Evolutionary conservation across 1,284 basidiomycete genomes (phyloP).

Genomic region (Ceratobasidium sp.): DNA sequence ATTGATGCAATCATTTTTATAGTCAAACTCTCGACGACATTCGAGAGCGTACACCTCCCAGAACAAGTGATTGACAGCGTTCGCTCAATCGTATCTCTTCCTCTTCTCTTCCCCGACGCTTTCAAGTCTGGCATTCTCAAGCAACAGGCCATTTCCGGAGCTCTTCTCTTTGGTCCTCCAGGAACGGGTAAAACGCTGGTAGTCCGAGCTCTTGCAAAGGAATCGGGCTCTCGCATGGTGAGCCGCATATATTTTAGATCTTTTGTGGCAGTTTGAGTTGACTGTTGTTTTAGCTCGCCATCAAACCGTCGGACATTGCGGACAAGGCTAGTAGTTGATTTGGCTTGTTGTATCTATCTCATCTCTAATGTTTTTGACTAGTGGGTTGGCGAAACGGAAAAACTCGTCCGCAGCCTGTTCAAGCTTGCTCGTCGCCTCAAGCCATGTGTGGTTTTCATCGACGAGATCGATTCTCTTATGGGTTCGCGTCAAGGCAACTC

Average conservation of each 20-base stretch:
- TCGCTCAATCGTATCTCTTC: conserved; percentile 89
- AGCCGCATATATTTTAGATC: too few species aligned
- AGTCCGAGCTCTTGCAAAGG: conserved; percentile 90
- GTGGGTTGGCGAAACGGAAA: conserved; percentile 96
- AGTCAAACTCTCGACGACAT: conserved; percentile 81
- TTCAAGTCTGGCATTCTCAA: conserved; percentile 93
- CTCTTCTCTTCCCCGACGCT: conserved; percentile 87
- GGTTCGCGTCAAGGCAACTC: conserved; percentile 85
- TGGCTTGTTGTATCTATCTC: neutral
- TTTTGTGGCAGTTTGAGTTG: too few species aligned
- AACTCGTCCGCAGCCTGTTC: conserved; percentile 91
- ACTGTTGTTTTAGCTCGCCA: neutral
- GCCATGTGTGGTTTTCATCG: conserved; percentile 94
- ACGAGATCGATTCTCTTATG: conserved; percentile 95
- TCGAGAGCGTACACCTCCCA: conserved; percentile 86
- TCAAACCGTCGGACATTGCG: conserved; percentile 71
- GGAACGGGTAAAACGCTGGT: conserved; percentile 92
- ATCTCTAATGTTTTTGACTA: conserved; percentile 50
- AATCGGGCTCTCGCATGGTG: conserved; percentile 86
- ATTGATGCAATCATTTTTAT: neutral
- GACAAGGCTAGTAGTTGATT: conserved; percentile 71
- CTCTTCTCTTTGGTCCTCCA: conserved; percentile 86
- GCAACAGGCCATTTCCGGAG: conserved; percentile 88
- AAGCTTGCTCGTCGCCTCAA: conserved; percentile 87
- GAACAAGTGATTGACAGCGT: conserved; percentile 86